phyloP scores from a whole-genome alignment of 805 yeast genomes.

The Jamesozyma hellenica region DNA sequence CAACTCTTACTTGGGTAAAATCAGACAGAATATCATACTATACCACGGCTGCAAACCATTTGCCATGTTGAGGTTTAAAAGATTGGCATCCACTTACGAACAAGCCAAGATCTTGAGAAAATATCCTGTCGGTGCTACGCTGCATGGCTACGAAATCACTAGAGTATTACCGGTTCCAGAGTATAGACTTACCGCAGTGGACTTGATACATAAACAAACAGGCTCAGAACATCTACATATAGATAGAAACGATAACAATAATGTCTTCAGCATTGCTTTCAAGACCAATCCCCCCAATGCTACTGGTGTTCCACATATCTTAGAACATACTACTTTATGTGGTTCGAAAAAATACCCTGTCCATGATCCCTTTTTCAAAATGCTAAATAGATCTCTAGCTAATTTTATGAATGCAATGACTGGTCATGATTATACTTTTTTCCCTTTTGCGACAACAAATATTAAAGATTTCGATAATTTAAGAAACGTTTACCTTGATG shows the following conservation, averaged over 20 bases:
- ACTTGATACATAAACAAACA: constrained; percentile 53
- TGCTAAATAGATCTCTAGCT: constrained; percentile 88
- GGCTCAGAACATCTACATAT: constrained; percentile 80
- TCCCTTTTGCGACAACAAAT: constrained; percentile 94
- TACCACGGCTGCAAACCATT: too few species aligned
- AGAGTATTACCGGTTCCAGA: constrained; percentile 69
- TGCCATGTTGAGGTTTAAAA: constrained; percentile 19
- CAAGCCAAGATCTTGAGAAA: constrained; percentile 33
- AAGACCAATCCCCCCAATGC: constrained; percentile 90
- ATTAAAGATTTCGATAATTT: constrained; percentile 68
- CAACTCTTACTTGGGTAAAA: too few species aligned
- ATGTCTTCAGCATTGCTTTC: constrained; percentile 81
- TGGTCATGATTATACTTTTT: constrained; percentile 90
- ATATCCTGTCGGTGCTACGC: constrained; percentile 52
- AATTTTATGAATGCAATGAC: constrained; percentile 99
- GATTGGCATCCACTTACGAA: constrained; percentile 20
- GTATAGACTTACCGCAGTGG: constrained; percentile 69
- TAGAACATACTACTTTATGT: constrained; percentile 93
- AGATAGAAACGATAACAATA: constrained; percentile 71
- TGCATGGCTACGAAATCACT: constrained; percentile 60
- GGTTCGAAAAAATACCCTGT: constrained; percentile 90
- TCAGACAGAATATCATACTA: too few species aligned
- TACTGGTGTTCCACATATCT: constrained; percentile 93
- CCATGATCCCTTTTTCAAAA: constrained; percentile 94
- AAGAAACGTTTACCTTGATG: constrained; percentile 78